Conservation (phyloP, 805 yeast genomes). For the Ogataea ramenticola region DNA sequence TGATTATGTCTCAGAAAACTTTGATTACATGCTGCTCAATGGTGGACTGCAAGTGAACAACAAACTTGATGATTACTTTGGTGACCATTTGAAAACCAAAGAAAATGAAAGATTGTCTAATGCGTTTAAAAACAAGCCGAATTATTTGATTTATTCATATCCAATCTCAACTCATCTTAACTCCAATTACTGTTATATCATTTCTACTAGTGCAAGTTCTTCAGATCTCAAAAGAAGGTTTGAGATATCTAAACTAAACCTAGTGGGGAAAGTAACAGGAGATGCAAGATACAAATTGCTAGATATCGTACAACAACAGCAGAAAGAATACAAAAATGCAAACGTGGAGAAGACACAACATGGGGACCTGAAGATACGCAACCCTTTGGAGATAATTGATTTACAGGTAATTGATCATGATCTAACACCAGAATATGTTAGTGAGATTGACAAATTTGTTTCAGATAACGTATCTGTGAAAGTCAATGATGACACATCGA, state of each 20-base stretch:
- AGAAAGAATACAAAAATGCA: background rate
- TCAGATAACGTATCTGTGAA: background rate
- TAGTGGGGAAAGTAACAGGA: background rate
- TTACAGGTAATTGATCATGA: background rate
- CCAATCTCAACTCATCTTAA: background rate
- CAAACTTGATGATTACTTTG: background rate
- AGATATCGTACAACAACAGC: background rate
- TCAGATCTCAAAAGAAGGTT: background rate
- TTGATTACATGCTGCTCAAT: background rate
- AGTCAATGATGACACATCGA: slow-evolving; percentile 1
- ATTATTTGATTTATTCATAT: background rate
- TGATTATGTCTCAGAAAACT: background rate
- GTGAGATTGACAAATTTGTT: background rate
- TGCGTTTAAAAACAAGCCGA: background rate
- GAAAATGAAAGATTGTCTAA: background rate
- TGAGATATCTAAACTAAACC: background rate
- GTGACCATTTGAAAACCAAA: background rate
- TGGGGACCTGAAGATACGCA: too few relatives aligned
- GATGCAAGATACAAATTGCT: background rate
- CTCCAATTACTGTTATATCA: background rate
- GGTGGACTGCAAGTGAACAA: background rate
- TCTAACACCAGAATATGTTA: background rate
- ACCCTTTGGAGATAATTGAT: background rate
- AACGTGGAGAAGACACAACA: background rate
- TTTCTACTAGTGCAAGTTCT: background rate